Percentiles rank a stretch among this genome's conserved stretches.
phyloP scores from a whole-genome alignment of 140 eudicot species.

The Oenanthe javanica region DNA sequence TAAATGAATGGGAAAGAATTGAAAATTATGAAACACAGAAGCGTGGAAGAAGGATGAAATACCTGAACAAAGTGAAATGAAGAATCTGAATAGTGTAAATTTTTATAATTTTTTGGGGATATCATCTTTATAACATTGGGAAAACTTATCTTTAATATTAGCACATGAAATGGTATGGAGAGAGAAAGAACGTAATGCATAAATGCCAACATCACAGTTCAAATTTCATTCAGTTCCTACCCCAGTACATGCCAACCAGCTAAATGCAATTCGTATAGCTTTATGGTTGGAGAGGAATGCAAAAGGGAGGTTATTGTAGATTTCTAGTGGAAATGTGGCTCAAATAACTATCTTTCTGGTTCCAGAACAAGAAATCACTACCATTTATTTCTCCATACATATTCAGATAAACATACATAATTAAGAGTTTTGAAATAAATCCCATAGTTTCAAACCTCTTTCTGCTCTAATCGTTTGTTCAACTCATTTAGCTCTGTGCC shows the following conservation, averaged over 20 bases:
- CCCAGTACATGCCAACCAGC: background rate
- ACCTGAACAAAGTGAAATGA: background rate
- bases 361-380: background rate
- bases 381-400: background rate
- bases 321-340: background rate
- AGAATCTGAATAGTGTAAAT: background rate
- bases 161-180: background rate
- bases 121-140: background rate
- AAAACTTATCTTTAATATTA: background rate
- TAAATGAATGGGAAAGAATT: background rate
- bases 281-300: background rate
- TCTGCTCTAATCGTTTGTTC: slow-evolving; percentile 58
- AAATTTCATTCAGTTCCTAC: background rate
- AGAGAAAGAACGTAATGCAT: background rate
- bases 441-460: slow-evolving; percentile 49
- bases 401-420: background rate
- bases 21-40: background rate
- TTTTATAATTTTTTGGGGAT: background rate
- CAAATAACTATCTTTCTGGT: background rate
- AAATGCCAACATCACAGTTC: background rate
- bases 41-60: background rate
- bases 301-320: background rate
- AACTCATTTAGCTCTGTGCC: slow-evolving; percentile 56
- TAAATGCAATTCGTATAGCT: background rate
- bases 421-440: slow-evolving; percentile 7